Evolutionary conservation across 169 alveolate genomes (phyloP).

Genomic region (Condylostoma magnum): DNA sequence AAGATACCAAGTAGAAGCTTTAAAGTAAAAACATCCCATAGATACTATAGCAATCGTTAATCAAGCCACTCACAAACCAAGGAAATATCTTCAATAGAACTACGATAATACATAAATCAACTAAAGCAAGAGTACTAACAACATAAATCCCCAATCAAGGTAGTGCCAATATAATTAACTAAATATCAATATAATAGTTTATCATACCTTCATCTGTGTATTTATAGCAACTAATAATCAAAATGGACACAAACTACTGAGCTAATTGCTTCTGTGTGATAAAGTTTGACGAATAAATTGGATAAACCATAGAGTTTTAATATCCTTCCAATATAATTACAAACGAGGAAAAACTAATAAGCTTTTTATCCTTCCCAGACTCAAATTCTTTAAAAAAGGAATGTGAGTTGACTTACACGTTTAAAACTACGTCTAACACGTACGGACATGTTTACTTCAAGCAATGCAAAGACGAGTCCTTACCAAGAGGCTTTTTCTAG

Average conservation of each 20-base stretch:
- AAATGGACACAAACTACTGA: conserved; percentile 22
- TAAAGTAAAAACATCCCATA: no score
- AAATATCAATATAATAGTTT: no score
- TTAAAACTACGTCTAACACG: background rate
- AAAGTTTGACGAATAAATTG: conserved; percentile 32
- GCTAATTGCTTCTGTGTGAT: conserved; percentile 10
- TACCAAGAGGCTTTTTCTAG: conserved; percentile 4
- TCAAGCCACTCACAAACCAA: no score
- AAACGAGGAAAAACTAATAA: background rate
- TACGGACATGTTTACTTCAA: conserved; percentile 27
- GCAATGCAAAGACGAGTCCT: conserved; percentile 4
- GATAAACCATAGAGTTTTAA: conserved; percentile 14
- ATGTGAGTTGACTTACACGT: conserved; percentile 10
- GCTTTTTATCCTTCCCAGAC: conserved; percentile 31
- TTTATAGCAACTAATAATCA: no score
- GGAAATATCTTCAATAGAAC: no score
- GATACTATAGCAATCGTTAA: no score
- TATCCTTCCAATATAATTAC: background rate
- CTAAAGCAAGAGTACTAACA: no score
- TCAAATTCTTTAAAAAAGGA: conserved; percentile 21
- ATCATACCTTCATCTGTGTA: no score
- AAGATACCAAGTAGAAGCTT: no score
- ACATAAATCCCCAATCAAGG: no score
- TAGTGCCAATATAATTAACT: no score
- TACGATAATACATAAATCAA: no score